Evolutionary conservation across 2,329 filamentous ascomycete genomes (phyloP).

Genomic region (Trichoderma sp.): DNA sequence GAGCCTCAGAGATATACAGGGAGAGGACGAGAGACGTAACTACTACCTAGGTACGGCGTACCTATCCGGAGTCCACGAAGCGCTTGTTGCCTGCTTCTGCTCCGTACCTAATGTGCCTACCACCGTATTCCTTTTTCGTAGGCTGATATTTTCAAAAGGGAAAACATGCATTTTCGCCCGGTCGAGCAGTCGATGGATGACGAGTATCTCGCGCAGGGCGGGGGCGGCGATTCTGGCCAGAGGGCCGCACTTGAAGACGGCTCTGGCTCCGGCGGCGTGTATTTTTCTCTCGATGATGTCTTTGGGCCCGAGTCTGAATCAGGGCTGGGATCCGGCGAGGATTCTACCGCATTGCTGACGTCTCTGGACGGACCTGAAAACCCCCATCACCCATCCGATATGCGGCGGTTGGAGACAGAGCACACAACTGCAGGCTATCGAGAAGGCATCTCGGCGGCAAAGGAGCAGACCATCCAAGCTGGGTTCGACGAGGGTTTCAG

Average conservation of each 20-base stretch:
- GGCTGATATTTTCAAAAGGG: not conserved
- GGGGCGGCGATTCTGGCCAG: slow-evolving; percentile 13
- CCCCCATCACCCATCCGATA: slow-evolving; percentile 58
- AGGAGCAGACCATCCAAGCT: slow-evolving; percentile 73
- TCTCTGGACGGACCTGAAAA: not conserved
- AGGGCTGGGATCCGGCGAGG: not conserved
- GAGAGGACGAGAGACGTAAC: not conserved
- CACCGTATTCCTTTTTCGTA: not conserved
- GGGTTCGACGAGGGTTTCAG: slow-evolving; percentile 92
- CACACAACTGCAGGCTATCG: slow-evolving; percentile 88
- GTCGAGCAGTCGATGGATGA: slow-evolving; percentile 34
- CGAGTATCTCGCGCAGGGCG: slow-evolving; percentile 28
- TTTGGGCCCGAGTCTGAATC: slow-evolving; percentile 36
- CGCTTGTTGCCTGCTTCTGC: not conserved
- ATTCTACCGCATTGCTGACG: not conserved
- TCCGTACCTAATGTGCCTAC: not conserved
- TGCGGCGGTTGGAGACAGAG: slow-evolving; percentile 71
- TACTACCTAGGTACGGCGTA: not conserved
- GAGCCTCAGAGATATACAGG: not conserved
- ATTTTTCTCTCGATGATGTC: slow-evolving; percentile 40
- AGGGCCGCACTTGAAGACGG: not conserved
- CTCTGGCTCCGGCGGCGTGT: slow-evolving; percentile 23
- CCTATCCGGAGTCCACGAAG: not conserved
- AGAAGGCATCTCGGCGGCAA: slow-evolving; percentile 78
- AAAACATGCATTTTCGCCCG: slow-evolving; percentile 39